Base-by-base conservation (phyloP, 768 basidiomycete species). In the Leccinum fibrillosum region DNA sequence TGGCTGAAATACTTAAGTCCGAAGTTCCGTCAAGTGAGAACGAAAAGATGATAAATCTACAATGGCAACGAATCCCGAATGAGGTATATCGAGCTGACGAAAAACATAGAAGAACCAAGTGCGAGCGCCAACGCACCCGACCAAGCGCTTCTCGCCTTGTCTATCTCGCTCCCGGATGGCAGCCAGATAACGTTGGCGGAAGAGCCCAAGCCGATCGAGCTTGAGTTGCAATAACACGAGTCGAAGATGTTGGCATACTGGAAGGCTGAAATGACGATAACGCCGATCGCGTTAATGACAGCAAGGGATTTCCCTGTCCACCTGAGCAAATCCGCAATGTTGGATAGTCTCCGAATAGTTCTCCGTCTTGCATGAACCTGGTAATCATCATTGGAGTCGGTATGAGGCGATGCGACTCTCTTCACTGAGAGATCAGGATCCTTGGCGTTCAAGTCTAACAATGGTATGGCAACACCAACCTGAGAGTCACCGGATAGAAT, bases 201-300 rank as follows among this genome's bases (percentile, higher is more conserved):
- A 1, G 45, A 7, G 12, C 69, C 65, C 61, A 62, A 59, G 0
- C 37, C 51, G 3, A 55, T 53, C 3, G 69, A 56, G 44, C 64
- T 72, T n/a, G 72, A 64, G 34, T 69, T 61, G 34, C 74, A 75
- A 15, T 63, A 75, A 49, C 74, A 75, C 2, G 55, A 62, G 15
- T 62, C 52, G 44, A 62, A 75, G 9, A 68, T 39, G 28, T 63
- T 56, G 6, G 66, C 49, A 37, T 64, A 75, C 44, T 75, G 72
- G 32, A 73, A 62, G 9, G 72, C 1, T 12, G 69, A 73, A 17
- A 55, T 59, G 35, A 59, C 21, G 19, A 75, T 1, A 52, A 68
- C 56, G 7, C 63, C 61, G 11, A 67, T 57, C 4, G 72, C 65
- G 26, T 75, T 75, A 49, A 59, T 9, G 9, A 65, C 49, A 2